phyloP scores from a whole-genome alignment of 192 early-diverging fungal species.

The Obelidium mucronatum region DNA sequence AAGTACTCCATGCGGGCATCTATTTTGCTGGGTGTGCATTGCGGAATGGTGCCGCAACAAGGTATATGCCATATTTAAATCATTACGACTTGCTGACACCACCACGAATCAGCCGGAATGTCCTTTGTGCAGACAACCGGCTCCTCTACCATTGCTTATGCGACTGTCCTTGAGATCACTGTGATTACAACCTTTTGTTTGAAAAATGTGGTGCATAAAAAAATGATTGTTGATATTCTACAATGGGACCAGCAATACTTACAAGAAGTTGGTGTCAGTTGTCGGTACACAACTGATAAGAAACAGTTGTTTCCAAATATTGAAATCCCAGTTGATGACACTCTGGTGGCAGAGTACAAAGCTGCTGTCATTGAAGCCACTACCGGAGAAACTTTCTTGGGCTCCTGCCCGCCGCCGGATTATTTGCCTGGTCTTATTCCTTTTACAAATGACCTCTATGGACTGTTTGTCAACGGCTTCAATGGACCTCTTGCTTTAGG shows the following conservation, averaged over 20 bases:
- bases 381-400: no score
- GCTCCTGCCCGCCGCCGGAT: no score
- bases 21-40: constrained; percentile 96
- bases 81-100: neutral
- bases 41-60: constrained; percentile 93
- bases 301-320: neutral
- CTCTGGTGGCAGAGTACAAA: neutral
- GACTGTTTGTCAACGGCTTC: no score
- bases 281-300: neutral
- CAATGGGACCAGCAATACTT: neutral
- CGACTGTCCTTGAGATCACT: neutral
- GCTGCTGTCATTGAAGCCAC: no score
- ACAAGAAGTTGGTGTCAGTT: neutral
- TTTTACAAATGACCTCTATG: no score
- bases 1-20: constrained; percentile 90
- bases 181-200: no score
- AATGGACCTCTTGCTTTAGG: no score
- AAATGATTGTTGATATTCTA: neutral
- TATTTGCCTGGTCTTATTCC: no score
- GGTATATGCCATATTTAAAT: constrained; percentile 45
- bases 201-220: neutral
- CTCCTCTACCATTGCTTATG: constrained; percentile 26
- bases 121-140: constrained; percentile 87
- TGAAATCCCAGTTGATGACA: neutral
- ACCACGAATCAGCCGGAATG: constrained; percentile 77